A percentile compares a stretch with the other conserved stretches of the same genome.
Conservation (phyloP, 805 yeast genomes). For the Clavispora phyllophila region DNA sequence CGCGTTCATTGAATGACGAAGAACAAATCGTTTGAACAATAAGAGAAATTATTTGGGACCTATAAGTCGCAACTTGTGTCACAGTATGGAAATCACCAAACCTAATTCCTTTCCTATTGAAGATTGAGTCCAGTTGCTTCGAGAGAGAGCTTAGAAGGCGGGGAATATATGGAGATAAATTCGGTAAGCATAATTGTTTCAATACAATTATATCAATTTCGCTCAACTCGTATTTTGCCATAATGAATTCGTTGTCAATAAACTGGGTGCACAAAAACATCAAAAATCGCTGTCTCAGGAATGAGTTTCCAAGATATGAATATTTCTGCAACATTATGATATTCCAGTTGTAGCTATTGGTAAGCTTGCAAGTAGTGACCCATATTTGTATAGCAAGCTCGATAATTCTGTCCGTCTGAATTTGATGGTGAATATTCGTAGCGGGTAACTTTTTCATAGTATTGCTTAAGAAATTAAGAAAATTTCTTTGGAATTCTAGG, state of each 20-base stretch:
- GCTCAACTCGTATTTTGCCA: background rate
- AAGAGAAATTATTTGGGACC: slow-evolving; percentile 13
- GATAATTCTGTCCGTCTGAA: slow-evolving; percentile 15
- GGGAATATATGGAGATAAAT: slow-evolving; percentile 23
- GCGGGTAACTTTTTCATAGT: slow-evolving; percentile 36
- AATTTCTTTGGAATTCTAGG: slow-evolving; percentile 10
- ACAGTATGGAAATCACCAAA: background rate
- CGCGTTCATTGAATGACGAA: slow-evolving; percentile 1
- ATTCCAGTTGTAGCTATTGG: slow-evolving; percentile 29
- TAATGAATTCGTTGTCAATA: slow-evolving; percentile 14
- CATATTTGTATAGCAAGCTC: slow-evolving; percentile 28
- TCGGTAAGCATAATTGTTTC: slow-evolving; percentile 20
- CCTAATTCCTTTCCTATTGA: slow-evolving; percentile 1
- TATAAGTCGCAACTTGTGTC: background rate
- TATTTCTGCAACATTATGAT: slow-evolving; percentile 30
- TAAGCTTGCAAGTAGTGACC: slow-evolving; percentile 19
- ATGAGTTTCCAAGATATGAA: slow-evolving; percentile 35
- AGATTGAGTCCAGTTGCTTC: slow-evolving; percentile 13
- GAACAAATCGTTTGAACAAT: slow-evolving; percentile 17
- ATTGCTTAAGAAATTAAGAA: slow-evolving; percentile 15
- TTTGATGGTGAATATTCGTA: slow-evolving; percentile 19
- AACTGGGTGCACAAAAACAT: slow-evolving; percentile 24
- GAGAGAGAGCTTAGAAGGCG: slow-evolving; percentile 17
- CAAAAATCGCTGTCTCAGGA: slow-evolving; percentile 31
- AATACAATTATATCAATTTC: slow-evolving; percentile 18